Base-by-base conservation (phyloP, 2,329 filamentous ascomycete genomes). In the Dothideomycetes sp. region DNA sequence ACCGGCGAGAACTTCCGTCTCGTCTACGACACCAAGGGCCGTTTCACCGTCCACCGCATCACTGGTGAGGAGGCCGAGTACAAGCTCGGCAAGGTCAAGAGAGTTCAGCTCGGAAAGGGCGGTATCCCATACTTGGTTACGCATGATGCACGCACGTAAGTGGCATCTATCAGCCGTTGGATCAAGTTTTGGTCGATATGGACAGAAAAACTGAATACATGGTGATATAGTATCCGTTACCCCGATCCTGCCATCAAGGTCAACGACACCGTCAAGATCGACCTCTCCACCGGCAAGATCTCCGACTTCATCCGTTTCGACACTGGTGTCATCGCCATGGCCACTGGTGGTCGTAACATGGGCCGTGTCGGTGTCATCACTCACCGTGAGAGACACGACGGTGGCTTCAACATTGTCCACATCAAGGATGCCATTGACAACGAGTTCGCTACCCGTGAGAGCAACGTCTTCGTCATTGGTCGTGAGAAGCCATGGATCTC, bases 71-170 rank as follows among this genome's bases (percentile, higher is more conserved):
- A 98, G 84, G 88, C 89, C 60, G 82, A 91, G 77, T 98, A 95
- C 85, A 98, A 98, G 84, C 79, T 98, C 62, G 88, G 88, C 78
- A 98, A 96, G 80, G 91, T 98, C 76, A 95, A 95, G 85, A 84
- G 89, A 64, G 91, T 98, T 51, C 91, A 98, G 78, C 80, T 98
- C 62, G 91, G 91, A 78, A 89, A 87, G 73, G 93, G 91, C 74
- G 91, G 88, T 77, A 94, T 98, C 82, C 91, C 91, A 93, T 98
- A 94, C 88, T 95, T 96, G 87, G 91, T 98, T 85, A 98, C 91
- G 88, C 91, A 98, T 85, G 91, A 98, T 91, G 91, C 91, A 75
- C 84, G 91, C 87, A 98, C 91, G 89, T 98, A 78, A 94, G 89
- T 96, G 78, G 84, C 83, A 86, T 95, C 88, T 91, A 88, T 95